These are phyloP conservation scores for Russula dissimulans DNA, from an alignment of 768 basidiomycete species.

Conservation along the genomic window DNA sequence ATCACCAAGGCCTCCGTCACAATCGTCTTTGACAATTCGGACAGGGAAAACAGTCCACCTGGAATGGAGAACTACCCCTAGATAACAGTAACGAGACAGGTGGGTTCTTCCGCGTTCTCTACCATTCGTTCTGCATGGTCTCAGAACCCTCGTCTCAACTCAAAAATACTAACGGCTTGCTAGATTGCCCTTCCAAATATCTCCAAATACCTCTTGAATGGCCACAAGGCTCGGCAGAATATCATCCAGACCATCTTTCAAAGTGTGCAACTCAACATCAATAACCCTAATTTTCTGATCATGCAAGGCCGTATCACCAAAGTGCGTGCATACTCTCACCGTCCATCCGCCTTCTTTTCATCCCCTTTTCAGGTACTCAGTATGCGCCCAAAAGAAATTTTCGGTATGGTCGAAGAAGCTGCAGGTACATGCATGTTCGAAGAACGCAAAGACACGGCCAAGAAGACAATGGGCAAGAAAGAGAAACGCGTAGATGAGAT, in stretches of 20 bases:
- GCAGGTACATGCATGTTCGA: conserved; percentile 99
- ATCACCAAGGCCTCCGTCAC: conserved; percentile 96
- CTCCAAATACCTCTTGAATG: conserved; percentile 92
- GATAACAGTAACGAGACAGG: conserved; percentile 96
- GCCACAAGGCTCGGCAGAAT: conserved; percentile 85
- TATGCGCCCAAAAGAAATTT: conserved; percentile 96
- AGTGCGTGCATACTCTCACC: conserved; percentile 32
- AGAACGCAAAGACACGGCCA: conserved; percentile 93
- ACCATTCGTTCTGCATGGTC: no score
- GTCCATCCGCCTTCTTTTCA: neutral
- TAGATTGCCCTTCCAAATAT: conserved; percentile 86
- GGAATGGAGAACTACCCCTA: conserved; percentile 75
- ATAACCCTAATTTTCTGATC: conserved; percentile 98
- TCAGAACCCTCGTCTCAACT: no score
- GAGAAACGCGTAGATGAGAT: conserved; percentile 93
- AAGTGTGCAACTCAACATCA: conserved; percentile 96
- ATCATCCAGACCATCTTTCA: conserved; percentile 88
- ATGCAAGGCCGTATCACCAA: conserved; percentile 99
- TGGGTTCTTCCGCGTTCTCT: conserved; percentile 21
- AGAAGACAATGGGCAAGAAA: conserved; percentile 94
- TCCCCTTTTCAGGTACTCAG: conserved; percentile 60
- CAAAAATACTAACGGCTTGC: neutral
- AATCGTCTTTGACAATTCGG: conserved; percentile 97
- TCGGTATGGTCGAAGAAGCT: conserved; percentile 98
- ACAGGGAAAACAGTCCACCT: conserved; percentile 70